Evolutionary conservation across 768 basidiomycete genomes (phyloP).

Genomic region (Amanita exitialis): DNA sequence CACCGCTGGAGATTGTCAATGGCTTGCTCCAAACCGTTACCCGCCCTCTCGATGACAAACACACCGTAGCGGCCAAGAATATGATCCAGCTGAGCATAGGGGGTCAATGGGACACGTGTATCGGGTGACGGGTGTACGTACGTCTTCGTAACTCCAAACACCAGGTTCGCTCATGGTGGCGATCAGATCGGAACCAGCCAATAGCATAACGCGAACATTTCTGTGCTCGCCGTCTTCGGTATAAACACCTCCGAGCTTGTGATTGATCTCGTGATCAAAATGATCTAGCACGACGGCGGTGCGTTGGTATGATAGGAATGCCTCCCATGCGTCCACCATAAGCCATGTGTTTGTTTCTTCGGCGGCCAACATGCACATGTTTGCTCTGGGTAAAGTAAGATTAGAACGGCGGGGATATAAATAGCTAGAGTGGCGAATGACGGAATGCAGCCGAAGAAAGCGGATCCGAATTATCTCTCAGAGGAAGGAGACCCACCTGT

Average conservation of each 20-base stretch:
- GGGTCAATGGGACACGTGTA: constrained; percentile 7
- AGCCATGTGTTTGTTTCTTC: constrained; percentile 90
- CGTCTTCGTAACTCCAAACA: constrained; percentile 93
- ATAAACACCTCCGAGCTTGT: constrained; percentile 65
- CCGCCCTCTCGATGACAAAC: constrained; percentile 91
- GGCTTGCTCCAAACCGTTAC: constrained; percentile 83
- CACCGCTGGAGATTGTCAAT: constrained; percentile 64
- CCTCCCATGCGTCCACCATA: constrained; percentile 98
- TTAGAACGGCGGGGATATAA: constrained; percentile 7
- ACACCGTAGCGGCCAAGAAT: constrained; percentile 93
- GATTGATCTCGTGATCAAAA: constrained; percentile 92
- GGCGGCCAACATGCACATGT: constrained; percentile 83
- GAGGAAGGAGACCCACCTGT: constrained; percentile 58
- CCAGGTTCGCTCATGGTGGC: constrained; percentile 98
- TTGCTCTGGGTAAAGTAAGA: constrained; percentile 41
- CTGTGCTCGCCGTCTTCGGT: constrained; percentile 68
- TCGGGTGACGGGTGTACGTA: constrained; percentile 31
- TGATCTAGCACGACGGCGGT: constrained; percentile 97
- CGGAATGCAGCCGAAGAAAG: not conserved
- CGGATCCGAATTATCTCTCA: not conserved
- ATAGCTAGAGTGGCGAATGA: not conserved
- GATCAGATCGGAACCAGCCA: constrained; percentile 97
- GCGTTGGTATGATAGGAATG: constrained; percentile 87
- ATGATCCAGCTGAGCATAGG: constrained; percentile 69
- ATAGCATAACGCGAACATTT: constrained; percentile 78